Evolutionary conservation across 805 yeast species (phyloP), one percentile per base, ranked within the genome.

Genomic region (Cyberlindnera maclurae): DNA sequence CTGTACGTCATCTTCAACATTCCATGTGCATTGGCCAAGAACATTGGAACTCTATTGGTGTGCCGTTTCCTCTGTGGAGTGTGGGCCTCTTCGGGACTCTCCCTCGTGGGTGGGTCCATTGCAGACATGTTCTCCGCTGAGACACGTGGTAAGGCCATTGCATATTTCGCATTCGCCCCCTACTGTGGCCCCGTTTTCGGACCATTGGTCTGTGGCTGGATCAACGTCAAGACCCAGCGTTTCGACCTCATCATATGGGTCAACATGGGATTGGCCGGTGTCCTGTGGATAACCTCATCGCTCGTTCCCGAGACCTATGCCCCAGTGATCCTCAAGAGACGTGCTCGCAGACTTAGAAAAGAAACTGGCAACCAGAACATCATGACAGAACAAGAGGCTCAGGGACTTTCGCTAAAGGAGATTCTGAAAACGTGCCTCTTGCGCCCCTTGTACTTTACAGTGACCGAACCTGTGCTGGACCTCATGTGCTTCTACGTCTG

Each of bases 101-200:
- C 89, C 39, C 70, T 84, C 37, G 95, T 88, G 42, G 96, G 95
- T 59, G 97, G 95, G 38, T 81, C 94, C 29, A 75, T 88, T 45
- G 90, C 93, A 35, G 97, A 88, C 61, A 73, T 88, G 70, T 90
- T 88, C 70, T 74, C 79, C n/a, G 71, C 75, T 38, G 82, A 75
- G 46, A 75, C 88, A 1, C 73, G 96, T 65, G 95, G 95, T 50
- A 73, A 79, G 53, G 95, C 95, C 30, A 86, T 88, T 62, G 94
- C 95, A 0, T 82, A 82, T 53, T 88, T 88, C 55, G 89, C 95
- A 11, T 87, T 86, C 54, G 87, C 93, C 42, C 96, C 96, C 3
- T 88, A 87, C 60, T 81, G 89, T 46, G 96, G 96, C 37, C 96
- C 96, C 2, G 94, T 85, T 29, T 62, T 87, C 34, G 96, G 96